These are phyloP conservation scores for Russula sp. DNA, from an alignment of 768 basidiomycete species.

Conservation along the genomic window DNA sequence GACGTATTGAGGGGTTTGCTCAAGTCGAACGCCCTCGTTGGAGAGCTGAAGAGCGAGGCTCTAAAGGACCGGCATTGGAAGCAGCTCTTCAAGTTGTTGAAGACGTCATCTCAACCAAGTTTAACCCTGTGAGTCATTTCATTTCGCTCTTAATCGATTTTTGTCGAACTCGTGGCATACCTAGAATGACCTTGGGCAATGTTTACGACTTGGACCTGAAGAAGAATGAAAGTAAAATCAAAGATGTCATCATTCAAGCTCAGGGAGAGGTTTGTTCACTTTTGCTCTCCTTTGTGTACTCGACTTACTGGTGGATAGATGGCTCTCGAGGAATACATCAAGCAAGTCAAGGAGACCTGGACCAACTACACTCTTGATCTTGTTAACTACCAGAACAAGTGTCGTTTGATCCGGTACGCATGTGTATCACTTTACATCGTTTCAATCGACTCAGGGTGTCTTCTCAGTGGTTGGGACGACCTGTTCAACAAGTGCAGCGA, in stretches of 20 bases:
- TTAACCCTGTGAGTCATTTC: constrained; percentile 58
- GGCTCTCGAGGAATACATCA: constrained; percentile 94
- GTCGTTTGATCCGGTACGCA: constrained; percentile 80
- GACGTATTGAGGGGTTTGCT: constrained; percentile 81
- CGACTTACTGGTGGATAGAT: constrained; percentile 53
- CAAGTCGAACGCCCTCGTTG: constrained; percentile 87
- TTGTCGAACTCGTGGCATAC: constrained; percentile 35
- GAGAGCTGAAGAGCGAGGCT: constrained; percentile 95
- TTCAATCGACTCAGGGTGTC: neutral
- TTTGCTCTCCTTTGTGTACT: constrained; percentile 29
- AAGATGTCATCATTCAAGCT: constrained; percentile 94
- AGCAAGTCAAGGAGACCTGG: constrained; percentile 97
- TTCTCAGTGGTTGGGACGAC: constrained; percentile 88
- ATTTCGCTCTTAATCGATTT: neutral
- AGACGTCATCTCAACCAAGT: constrained; percentile 69
- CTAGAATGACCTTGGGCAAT: constrained; percentile 90
- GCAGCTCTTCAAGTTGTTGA: constrained; percentile 87
- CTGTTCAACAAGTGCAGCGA: constrained; percentile 96
- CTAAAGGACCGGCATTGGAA: constrained; percentile 98
- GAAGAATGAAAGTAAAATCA: constrained; percentile 85
- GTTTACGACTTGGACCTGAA: constrained; percentile 97
- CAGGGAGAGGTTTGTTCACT: constrained; percentile 77
- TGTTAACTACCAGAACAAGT: constrained; percentile 98
- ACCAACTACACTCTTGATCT: constrained; percentile 92
- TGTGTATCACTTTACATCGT: neutral